A percentile compares a stretch with the other conserved stretches of the same genome.
Conservation (phyloP, 2,329 filamentous ascomycete genomes). For the Simplicillium aogashimaense region DNA sequence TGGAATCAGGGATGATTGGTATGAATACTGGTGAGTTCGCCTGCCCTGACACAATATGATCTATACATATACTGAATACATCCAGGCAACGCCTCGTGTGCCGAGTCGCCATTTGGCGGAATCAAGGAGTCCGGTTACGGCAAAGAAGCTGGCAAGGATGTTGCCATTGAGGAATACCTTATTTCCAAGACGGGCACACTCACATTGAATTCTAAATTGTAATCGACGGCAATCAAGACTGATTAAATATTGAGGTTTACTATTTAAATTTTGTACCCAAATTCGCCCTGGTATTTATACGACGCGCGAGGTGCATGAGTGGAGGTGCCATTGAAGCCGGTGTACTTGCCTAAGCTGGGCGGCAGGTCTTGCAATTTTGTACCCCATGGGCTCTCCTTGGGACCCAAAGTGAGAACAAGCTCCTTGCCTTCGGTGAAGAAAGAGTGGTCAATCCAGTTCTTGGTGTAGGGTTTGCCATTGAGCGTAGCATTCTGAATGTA, state of each 20-base stretch:
- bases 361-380: slow-evolving; percentile 49
- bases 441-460: slow-evolving; percentile 58
- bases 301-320: too few relatives aligned
- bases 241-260: too few relatives aligned
- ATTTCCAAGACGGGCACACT: slow-evolving; percentile 4
- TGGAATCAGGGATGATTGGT: slow-evolving; percentile 59
- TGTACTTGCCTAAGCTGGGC: slow-evolving; percentile 40
- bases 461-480: slow-evolving; percentile 48
- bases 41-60: slow-evolving; percentile 12
- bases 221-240: too few relatives aligned
- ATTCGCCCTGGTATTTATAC: too few relatives aligned
- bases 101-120: slow-evolving; percentile 13
- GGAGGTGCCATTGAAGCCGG: slow-evolving; percentile 15
- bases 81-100: slow-evolving; percentile 10
- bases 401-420: slow-evolving; percentile 52
- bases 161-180: slow-evolving; percentile 9
- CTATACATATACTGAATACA: background rate
- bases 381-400: slow-evolving; percentile 55
- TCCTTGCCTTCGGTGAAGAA: slow-evolving; percentile 58
- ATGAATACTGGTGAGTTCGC: slow-evolving; percentile 41
- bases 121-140: slow-evolving; percentile 14
- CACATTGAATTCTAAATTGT: background rate
- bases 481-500: slow-evolving; percentile 58
- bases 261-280: too few relatives aligned
- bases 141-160: slow-evolving; percentile 10